These are phyloP conservation scores for Aspergillus pseudoglaucus DNA, from an alignment of 2,329 filamentous ascomycete genomes.

Conservation along the genomic window DNA sequence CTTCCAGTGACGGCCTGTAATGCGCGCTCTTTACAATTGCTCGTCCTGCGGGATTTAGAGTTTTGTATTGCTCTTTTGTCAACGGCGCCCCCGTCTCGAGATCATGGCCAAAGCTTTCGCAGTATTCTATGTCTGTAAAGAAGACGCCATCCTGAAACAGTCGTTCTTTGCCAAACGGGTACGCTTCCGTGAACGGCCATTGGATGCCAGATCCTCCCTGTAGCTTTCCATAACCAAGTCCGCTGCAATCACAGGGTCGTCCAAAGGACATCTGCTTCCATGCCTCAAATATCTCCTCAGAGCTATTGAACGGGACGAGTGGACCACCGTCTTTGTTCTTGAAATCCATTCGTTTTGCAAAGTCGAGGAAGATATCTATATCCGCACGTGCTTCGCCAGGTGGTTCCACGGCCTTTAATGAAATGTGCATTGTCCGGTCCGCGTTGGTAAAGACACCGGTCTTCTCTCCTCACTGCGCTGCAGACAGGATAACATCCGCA, in stretches of 20 bases:
- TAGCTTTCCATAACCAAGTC: constrained; percentile 28
- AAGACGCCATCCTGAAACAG: constrained; percentile 29
- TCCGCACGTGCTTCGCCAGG: constrained; percentile 32
- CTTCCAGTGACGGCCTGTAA: constrained; percentile 24
- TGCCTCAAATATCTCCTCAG: constrained; percentile 31
- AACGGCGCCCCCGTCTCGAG: constrained; percentile 31
- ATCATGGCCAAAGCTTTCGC: constrained; percentile 34
- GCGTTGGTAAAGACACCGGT: constrained; percentile 36
- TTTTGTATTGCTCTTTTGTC: constrained; percentile 22
- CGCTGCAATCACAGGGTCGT: constrained; percentile 31
- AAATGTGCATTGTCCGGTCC: constrained; percentile 34
- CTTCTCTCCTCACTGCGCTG: constrained; percentile 34
- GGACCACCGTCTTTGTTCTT: constrained; percentile 27
- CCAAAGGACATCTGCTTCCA: constrained; percentile 31
- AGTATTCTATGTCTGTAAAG: constrained; percentile 31
- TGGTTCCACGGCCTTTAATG: constrained; percentile 32
- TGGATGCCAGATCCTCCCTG: constrained; percentile 32
- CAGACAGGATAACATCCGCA: constrained; percentile 33
- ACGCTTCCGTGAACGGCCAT: constrained; percentile 31
- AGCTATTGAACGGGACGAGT: constrained; percentile 21
- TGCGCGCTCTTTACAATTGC: constrained; percentile 31
- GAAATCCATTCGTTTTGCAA: constrained; percentile 29
- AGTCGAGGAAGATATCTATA: constrained; percentile 33
- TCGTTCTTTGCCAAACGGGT: constrained; percentile 29
- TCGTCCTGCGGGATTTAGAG: constrained; percentile 26